These are phyloP conservation scores for Penicillium sp. DNA, from an alignment of 2,329 filamentous ascomycete genomes.

Conservation along the genomic window DNA sequence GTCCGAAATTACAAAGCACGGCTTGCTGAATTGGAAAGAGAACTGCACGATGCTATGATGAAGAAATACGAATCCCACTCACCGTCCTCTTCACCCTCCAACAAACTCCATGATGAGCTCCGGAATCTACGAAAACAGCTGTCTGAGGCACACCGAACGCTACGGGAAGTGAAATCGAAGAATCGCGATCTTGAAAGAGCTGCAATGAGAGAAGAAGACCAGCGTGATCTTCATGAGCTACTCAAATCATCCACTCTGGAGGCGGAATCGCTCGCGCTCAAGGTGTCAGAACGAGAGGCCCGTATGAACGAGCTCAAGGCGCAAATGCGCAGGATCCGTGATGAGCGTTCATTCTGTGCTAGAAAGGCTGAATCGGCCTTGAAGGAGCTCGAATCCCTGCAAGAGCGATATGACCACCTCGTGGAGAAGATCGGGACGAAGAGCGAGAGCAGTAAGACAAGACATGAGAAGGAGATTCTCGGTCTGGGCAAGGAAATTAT, in stretches of 20 bases:
- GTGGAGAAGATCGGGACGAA: no score
- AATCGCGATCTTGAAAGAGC: constrained; percentile 47
- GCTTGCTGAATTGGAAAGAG: constrained; percentile 58
- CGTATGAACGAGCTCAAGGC: constrained; percentile 48
- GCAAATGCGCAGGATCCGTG: constrained; percentile 57
- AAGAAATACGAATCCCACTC: constrained; percentile 46
- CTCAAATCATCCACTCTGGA: constrained; percentile 43
- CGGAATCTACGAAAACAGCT: constrained; percentile 54
- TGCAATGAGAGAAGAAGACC: constrained; percentile 37
- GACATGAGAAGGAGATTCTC: constrained; percentile 58
- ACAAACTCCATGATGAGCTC: constrained; percentile 45
- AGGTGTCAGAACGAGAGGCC: constrained; percentile 60
- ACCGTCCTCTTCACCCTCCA: constrained; percentile 44
- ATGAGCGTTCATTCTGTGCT: constrained; percentile 40
- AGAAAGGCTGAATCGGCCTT: no score
- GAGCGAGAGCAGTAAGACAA: constrained; percentile 43
- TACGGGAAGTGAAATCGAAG: constrained; percentile 47
- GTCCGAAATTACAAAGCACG: constrained; percentile 57
- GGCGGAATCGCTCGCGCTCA: constrained; percentile 60
- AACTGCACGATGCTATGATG: constrained; percentile 54
- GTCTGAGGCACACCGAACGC: constrained; percentile 50
- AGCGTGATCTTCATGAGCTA: constrained; percentile 39
- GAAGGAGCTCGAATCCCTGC: no score
- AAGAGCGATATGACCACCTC: no score
- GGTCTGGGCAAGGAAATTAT: constrained; percentile 83